phyloP scores from a whole-genome alignment of 1,139 yeast species.

The Nakaseomyces kungkrabaensis region DNA sequence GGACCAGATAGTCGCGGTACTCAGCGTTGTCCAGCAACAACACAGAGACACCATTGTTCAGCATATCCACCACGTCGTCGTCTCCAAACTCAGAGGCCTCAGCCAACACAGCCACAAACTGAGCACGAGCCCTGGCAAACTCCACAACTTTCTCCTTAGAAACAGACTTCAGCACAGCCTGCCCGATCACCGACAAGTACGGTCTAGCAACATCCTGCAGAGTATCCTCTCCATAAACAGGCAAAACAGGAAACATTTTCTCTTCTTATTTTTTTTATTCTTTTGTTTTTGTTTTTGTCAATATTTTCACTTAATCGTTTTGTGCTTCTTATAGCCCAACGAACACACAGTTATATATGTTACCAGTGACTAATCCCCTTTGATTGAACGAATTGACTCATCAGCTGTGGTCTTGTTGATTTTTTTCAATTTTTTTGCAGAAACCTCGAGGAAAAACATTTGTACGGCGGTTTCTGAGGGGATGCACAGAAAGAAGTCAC shows the following conservation, averaged over 20 bases:
- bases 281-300: not conserved
- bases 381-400: not conserved
- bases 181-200: conserved; percentile 18
- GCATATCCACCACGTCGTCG: conserved; percentile 45
- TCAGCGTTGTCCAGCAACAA: conserved; percentile 37
- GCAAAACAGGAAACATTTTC: conserved; percentile 26
- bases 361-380: too few species aligned
- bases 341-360: too few species aligned
- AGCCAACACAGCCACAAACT: conserved; percentile 8
- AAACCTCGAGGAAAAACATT: not conserved
- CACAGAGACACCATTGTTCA: conserved; percentile 58
- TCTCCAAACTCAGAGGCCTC: conserved; percentile 13
- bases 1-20: conserved; percentile 32
- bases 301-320: too few species aligned
- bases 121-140: conserved; percentile 9
- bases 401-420: not conserved
- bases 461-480: not conserved
- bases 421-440: not conserved
- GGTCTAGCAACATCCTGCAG: conserved; percentile 12
- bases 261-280: not conserved
- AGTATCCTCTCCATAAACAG: conserved; percentile 17
- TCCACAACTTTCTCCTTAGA: conserved; percentile 11
- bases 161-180: conserved; percentile 19
- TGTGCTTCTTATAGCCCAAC: too few species aligned
- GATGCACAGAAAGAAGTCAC: not conserved